Conservation (phyloP, 805 yeast genomes). For the Suhomyces xylopsoci region DNA sequence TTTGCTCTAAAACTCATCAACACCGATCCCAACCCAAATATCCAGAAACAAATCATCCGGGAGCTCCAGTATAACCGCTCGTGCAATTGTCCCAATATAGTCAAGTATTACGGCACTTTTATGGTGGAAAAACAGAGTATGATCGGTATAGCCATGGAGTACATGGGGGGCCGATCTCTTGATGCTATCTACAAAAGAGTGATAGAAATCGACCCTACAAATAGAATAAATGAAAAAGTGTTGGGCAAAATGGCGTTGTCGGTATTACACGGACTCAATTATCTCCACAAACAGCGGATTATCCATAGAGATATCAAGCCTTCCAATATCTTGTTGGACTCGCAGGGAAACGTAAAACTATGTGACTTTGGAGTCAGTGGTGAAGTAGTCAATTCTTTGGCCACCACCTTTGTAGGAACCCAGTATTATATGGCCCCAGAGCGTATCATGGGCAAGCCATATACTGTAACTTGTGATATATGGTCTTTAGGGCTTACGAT, state of each 20-base stretch:
- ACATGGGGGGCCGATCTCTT: slow-evolving; percentile 88
- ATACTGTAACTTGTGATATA: slow-evolving; percentile 91
- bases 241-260: slow-evolving; percentile 87
- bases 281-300: slow-evolving; percentile 81
- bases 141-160: slow-evolving; percentile 95
- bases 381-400: slow-evolving; percentile 90
- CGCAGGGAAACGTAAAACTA: slow-evolving; percentile 77
- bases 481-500: slow-evolving; percentile 95
- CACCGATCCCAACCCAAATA: slow-evolving; percentile 77
- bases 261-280: slow-evolving; percentile 79
- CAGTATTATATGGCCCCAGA: slow-evolving; percentile 99
- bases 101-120: slow-evolving; percentile 90
- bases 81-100: slow-evolving; percentile 82
- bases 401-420: slow-evolving; percentile 96
- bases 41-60: slow-evolving; percentile 85
- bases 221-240: slow-evolving; percentile 89
- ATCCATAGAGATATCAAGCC: slow-evolving; percentile 97
- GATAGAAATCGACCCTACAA: slow-evolving; percentile 59
- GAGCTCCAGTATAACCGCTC: slow-evolving; percentile 85
- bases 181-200: slow-evolving; percentile 88
- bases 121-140: slow-evolving; percentile 71
- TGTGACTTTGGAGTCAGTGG: slow-evolving; percentile 99
- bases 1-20: slow-evolving; percentile 82
- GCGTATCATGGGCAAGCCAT: slow-evolving; percentile 91
- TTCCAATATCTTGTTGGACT: slow-evolving; percentile 79